These are phyloP conservation scores for Atkinsonella hypoxylon DNA, from an alignment of 2,329 filamentous ascomycete genomes.

Conservation along the genomic window DNA sequence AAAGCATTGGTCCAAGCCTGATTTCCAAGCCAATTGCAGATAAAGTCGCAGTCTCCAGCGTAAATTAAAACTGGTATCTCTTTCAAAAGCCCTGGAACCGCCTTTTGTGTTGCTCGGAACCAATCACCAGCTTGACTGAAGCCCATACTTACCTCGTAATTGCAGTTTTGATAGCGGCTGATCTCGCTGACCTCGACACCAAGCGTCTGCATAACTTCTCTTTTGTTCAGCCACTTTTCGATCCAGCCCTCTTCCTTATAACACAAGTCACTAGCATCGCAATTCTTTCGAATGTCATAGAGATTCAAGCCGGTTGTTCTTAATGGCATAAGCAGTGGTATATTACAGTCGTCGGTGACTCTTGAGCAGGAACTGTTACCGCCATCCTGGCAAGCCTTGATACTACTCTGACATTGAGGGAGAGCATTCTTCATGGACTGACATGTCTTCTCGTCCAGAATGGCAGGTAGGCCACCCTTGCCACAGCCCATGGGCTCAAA, in stretches of 20 bases:
- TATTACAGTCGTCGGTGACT: constrained; percentile 44
- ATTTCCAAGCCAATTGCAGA: constrained; percentile 98
- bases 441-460: constrained; percentile 67
- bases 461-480: constrained; percentile 80
- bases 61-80: constrained; percentile 93
- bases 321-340: constrained; percentile 83
- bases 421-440: constrained; percentile 83
- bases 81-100: constrained; percentile 74
- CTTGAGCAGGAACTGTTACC: constrained; percentile 86
- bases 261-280: constrained; percentile 74
- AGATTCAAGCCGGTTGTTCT: constrained; percentile 86
- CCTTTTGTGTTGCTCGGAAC: constrained; percentile 92
- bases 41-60: constrained; percentile 76
- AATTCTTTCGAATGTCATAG: constrained; percentile 85
- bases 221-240: constrained; percentile 72
- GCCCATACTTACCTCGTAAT: constrained; percentile 95
- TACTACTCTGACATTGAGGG: constrained; percentile 75
- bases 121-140: constrained; percentile 95
- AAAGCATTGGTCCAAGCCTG: constrained; percentile 87
- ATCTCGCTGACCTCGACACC: constrained; percentile 84
- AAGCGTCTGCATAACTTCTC: constrained; percentile 70
- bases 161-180: constrained; percentile 80
- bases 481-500: constrained; percentile 98
- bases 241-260: constrained; percentile 85
- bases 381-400: constrained; percentile 82